phyloP scores from a whole-genome alignment of 2,329 filamentous ascomycete species.

The Diaporthe australafricana region DNA sequence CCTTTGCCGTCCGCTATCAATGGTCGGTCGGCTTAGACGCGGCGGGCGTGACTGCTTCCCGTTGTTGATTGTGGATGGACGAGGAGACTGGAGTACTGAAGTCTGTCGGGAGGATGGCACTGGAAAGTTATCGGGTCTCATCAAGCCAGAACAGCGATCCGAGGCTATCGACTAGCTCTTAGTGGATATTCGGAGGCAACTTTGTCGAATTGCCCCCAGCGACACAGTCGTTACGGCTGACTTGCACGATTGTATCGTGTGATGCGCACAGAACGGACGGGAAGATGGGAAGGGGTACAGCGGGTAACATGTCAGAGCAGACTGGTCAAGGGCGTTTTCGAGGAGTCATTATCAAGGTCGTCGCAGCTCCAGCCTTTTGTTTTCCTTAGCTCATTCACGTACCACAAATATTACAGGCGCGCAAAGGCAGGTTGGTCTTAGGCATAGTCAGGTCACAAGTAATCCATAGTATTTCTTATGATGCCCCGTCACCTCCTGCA shows the following conservation, averaged over 20 bases:
- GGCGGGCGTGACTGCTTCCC: not conserved
- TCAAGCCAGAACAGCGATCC: not conserved
- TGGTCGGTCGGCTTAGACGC: conserved; percentile 39
- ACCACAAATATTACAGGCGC: conserved; percentile 7
- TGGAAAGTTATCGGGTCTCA: not conserved
- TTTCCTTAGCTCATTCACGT: conserved; percentile 6
- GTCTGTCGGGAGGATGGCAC: no score
- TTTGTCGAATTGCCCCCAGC: not conserved
- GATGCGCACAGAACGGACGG: not conserved
- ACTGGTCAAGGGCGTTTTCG: conserved; percentile 18
- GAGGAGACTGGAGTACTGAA: not conserved
- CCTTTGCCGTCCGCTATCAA: conserved; percentile 52
- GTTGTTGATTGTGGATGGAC: not conserved
- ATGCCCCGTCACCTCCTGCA: not conserved
- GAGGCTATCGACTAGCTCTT: not conserved
- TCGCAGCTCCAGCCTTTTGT: not conserved
- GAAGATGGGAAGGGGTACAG: not conserved
- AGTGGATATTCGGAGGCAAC: not conserved
- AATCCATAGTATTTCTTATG: conserved; percentile 20
- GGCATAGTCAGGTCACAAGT: conserved; percentile 26
- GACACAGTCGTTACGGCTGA: conserved; percentile 17
- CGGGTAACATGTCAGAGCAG: conserved; percentile 6
- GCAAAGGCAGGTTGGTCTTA: not conserved
- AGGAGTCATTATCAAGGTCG: conserved; percentile 9
- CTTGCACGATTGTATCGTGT: not conserved